Base-by-base conservation (phyloP, 768 basidiomycete species). In the Suillus hirtellus region DNA sequence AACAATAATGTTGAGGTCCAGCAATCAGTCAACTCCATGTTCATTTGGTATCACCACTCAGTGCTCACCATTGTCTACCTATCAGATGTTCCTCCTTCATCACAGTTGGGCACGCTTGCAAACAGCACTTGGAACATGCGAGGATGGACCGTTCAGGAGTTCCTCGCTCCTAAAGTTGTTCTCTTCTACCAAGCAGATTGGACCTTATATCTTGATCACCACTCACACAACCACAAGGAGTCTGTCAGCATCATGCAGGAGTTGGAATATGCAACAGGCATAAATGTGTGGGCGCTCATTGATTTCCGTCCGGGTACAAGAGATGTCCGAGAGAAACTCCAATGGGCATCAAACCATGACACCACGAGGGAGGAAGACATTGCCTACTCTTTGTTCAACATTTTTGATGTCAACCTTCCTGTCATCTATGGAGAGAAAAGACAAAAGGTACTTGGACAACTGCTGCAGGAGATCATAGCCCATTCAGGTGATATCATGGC, bases 291-390 rank as follows among this genome's bases (percentile, higher is more conserved):
- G 4, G n/a, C 44, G 4, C 44, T 44, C 0, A 4, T n/a, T 1
- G 4, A 0, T n/a, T 44, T 44, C 10, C n/a, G 1, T 0, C 44
- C 44, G 2, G 44, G 44, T 2, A n/a, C 0, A 0, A 4, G 10
- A 44, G 19, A 10, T n/a, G 44, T n/a, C 4, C 44, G n/a, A n/a
- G 44, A n/a, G n/a, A 44, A n/a, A 11, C 44, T 44, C 1, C 44
- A 0, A 44, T 44, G 44, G 44, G 44, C 44, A 1, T 44, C 44
- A 11, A 11, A 2, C 1, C 44, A 19, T n/a, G n/a, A 3, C 3
- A 44, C 44, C 3, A n/a, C 44, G 0, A 1, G 12, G 3, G 10
- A 44, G 19, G 44, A 44, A 44, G n/a, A 44, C 3, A 44, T 44
- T n/a, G 44, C 44, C 4, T 44, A 44, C 7, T n/a, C 44, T 0